Evolutionary conservation across 345 rosid species (phyloP), one percentile per base, ranked within the genome.

Genomic region (Anacardium occidentale): DNA sequence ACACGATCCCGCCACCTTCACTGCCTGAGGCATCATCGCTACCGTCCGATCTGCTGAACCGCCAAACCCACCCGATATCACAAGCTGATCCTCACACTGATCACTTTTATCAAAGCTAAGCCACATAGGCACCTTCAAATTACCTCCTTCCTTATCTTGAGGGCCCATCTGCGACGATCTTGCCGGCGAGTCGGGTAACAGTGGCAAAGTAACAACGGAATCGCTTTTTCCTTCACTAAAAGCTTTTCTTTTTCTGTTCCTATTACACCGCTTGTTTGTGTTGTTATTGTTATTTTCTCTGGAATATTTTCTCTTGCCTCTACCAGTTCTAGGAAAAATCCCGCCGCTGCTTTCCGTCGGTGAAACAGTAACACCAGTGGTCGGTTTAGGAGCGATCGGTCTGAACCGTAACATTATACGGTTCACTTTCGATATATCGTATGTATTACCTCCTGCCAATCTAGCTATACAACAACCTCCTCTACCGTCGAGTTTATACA

Each of bases 401-500:
- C 97, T 82, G 82, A 85, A 93, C 51, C 88, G 81, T 14, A 87
- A 84, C 98, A 91, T 93, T 78, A 93, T 88, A 72, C 85, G 84
- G 65, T 93, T 85, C 14, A 88, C 87, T 66, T 85, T 86, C 1
- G 97, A 83, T 74, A 84, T 84, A 66, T 84, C 88, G 59, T 85
- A 89, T 2, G 62, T 78, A 20, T 65, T 86, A 48, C 80, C 87
- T 6, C 79, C 81, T 7, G 80, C 82, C 62, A 85, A 91, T 50
- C 94, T 85, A 14, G 93, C 92, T 60, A 89, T 86, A 74, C 94
- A 93, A 63, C 98, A 93, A 0, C 91, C 97, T 32, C 94, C 98
- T 3, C 88, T 72, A n/a, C 85, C 76, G 15, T 89, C 90, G 86
- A 83, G 84, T 7, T 70, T 68, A 12, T 37, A 40, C 1, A 18